Evolutionary conservation across 2,329 filamentous ascomycete genomes (phyloP).

Genomic region (Proliferodiscus dingleyae): DNA sequence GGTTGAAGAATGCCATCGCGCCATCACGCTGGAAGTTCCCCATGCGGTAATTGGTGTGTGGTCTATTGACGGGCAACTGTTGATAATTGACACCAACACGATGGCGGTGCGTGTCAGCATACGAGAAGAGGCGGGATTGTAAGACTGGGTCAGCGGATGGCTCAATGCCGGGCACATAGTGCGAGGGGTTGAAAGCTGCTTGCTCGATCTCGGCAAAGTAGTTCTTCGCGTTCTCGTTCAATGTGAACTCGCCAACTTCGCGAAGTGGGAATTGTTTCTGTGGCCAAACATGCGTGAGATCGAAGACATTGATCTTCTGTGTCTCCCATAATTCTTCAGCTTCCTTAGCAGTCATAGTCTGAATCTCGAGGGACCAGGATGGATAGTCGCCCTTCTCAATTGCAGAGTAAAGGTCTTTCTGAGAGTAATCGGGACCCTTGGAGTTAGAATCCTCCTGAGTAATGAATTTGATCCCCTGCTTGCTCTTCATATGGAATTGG

Average conservation of each 20-base stretch:
- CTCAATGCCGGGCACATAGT: slow-evolving; percentile 61
- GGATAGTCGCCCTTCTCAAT: slow-evolving; percentile 49
- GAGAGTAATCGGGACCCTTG: slow-evolving; percentile 44
- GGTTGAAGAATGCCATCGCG: slow-evolving; percentile 37
- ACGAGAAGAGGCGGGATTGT: slow-evolving; percentile 64
- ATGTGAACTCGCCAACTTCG: slow-evolving; percentile 43
- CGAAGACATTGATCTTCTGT: slow-evolving; percentile 45
- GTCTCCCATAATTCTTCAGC: slow-evolving; percentile 42
- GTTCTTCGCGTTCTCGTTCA: slow-evolving; percentile 48
- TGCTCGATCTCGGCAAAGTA: slow-evolving; percentile 65
- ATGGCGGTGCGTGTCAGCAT: slow-evolving; percentile 58
- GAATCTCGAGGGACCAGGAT: slow-evolving; percentile 50
- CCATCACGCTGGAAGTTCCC: slow-evolving; percentile 36
- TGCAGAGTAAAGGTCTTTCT: slow-evolving; percentile 48
- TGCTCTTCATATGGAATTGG: slow-evolving; percentile 48
- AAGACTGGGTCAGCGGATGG: slow-evolving; percentile 64
- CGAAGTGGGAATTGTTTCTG: slow-evolving; percentile 43
- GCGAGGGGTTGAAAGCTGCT: slow-evolving; percentile 60
- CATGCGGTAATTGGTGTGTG: slow-evolving; percentile 32
- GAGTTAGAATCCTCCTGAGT: slow-evolving; percentile 45
- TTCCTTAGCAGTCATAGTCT: slow-evolving; percentile 47
- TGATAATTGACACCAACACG: slow-evolving; percentile 54
- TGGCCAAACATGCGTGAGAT: slow-evolving; percentile 51
- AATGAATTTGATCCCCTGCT: slow-evolving; percentile 48
- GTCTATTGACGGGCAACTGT: slow-evolving; percentile 43